Evolutionary conservation across 2,329 filamentous ascomycete genomes (phyloP), one percentile per base, ranked within the genome.

Genomic region (Lasiodiplodia theobromae): DNA sequence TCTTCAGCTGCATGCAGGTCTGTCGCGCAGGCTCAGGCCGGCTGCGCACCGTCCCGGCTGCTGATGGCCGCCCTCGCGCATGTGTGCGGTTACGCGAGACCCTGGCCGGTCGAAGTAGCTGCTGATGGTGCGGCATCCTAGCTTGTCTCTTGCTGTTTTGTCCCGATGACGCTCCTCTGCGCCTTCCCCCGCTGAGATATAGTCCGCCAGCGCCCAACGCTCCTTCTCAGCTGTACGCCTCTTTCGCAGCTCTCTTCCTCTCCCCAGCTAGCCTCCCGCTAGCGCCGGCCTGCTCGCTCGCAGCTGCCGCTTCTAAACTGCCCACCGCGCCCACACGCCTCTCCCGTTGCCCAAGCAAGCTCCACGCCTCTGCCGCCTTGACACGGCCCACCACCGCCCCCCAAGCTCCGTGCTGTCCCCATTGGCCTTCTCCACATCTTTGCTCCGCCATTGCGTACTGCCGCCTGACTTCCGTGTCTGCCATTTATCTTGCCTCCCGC

Each of bases 121-220:
- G 47, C 60, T 38, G 44, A 38, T 38, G 28, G 60, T 51, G 58
- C 58, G 40, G 58, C 40, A 49, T 34, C 58, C 58, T 63, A 37
- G 40, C 40, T 49, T 51, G 58, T 51, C 40, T 49, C 58, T 49
- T 44, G 31, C 40, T 21, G 25, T 28, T 60, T 60, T 60, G 58
- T 64, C 60, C 60, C 60, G 60, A 64, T 64, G 60, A 64, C 60
- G 60, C 60, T 63, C 58, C 28, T 63, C 58, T 51, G 58, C 58
- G 58, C 58, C 58, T 63, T 63, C 58, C 58, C 58, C 54, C 60
- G 47, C 60, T 64, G 60, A 64, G 52, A 64, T 64, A 64, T 64
- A 51, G 60, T 25, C 47, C 28, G 28, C 57, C 38, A 38, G n/a
- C 38, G 57, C n/a, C 40, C 58, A 63, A n/a, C 38, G 21, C 57